Conservation (phyloP, 139 green algal species). For the Gonium pectorale region DNA sequence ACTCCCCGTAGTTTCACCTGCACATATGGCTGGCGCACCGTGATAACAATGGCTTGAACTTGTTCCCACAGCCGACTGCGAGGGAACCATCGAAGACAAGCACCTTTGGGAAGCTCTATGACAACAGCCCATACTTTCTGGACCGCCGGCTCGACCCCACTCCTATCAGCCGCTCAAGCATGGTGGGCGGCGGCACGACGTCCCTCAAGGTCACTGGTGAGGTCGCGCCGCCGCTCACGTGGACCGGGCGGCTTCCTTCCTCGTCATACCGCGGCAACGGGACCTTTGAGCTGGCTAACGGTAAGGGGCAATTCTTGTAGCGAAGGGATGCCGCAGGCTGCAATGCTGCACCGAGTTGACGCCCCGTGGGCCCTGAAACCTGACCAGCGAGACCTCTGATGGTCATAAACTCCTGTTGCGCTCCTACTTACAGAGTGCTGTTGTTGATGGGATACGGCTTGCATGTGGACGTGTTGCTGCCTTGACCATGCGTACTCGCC, state of each 20-base stretch:
- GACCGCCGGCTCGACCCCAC: constrained; percentile 11
- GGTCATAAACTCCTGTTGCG: too few species aligned
- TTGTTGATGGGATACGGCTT: too few species aligned
- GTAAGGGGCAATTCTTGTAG: too few species aligned
- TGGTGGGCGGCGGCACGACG: not conserved
- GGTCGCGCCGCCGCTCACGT: not conserved
- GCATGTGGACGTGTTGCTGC: too few species aligned
- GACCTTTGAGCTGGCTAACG: constrained; percentile 26
- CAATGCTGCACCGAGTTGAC: too few species aligned
- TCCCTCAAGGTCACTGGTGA: not conserved
- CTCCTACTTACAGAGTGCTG: too few species aligned
- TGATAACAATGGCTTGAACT: too few species aligned
- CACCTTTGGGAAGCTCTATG: constrained; percentile 36
- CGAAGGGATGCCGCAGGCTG: too few species aligned
- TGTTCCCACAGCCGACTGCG: not conserved
- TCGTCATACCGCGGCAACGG: constrained; percentile 17
- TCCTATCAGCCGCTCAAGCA: not conserved
- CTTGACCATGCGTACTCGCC: not conserved
- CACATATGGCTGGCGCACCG: too few species aligned
- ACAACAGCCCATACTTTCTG: constrained; percentile 34
- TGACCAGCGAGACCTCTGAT: too few species aligned
- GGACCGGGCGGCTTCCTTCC: constrained; percentile 4
- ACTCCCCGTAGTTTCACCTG: too few species aligned
- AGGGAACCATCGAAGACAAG: constrained; percentile 23
- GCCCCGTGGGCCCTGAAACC: too few species aligned